phyloP scores from a whole-genome alignment of 2,329 filamentous ascomycete genomes.

The Xylaria sp. region DNA sequence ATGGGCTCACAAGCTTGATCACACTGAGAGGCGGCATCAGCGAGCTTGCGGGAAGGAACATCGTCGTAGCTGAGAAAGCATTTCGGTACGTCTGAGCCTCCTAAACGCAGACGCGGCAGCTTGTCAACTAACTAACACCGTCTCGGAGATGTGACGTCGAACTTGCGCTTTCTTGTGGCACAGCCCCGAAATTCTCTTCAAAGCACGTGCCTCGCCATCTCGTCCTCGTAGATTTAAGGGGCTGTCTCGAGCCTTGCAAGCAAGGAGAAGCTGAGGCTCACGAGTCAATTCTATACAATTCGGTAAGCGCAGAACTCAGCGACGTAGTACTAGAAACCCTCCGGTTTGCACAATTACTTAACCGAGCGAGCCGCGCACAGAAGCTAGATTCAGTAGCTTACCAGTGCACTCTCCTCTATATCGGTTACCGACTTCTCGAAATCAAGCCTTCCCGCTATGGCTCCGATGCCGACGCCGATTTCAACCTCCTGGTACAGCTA shows the following conservation, averaged over 20 bases:
- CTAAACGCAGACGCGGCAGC: background rate
- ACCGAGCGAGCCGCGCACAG: slow-evolving; percentile 11
- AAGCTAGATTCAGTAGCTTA: slow-evolving; percentile 29
- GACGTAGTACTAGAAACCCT: slow-evolving; percentile 25
- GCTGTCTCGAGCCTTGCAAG: background rate
- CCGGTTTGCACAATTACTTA: slow-evolving; percentile 19
- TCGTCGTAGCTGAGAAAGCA: slow-evolving; percentile 32
- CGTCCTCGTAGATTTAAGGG: slow-evolving; percentile 7
- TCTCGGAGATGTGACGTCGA: slow-evolving; percentile 31
- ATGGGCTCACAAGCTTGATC: slow-evolving; percentile 27
- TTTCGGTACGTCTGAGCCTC: slow-evolving; percentile 22
- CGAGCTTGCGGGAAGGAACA: slow-evolving; percentile 25
- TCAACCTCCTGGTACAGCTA: slow-evolving; percentile 22
- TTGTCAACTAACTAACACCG: background rate
- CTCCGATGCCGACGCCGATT: background rate
- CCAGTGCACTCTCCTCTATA: slow-evolving; percentile 26
- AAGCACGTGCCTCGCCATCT: slow-evolving; percentile 25
- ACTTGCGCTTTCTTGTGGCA: slow-evolving; percentile 29
- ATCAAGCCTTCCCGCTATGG: background rate
- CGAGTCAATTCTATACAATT: slow-evolving; percentile 20
- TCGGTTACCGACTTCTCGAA: slow-evolving; percentile 31
- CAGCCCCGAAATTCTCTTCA: slow-evolving; percentile 27
- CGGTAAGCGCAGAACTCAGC: slow-evolving; percentile 25
- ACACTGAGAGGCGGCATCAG: slow-evolving; percentile 29
- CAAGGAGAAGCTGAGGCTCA: background rate